phyloP scores from a whole-genome alignment of 768 basidiomycete genomes.

The Dacryopinax spathularia region DNA sequence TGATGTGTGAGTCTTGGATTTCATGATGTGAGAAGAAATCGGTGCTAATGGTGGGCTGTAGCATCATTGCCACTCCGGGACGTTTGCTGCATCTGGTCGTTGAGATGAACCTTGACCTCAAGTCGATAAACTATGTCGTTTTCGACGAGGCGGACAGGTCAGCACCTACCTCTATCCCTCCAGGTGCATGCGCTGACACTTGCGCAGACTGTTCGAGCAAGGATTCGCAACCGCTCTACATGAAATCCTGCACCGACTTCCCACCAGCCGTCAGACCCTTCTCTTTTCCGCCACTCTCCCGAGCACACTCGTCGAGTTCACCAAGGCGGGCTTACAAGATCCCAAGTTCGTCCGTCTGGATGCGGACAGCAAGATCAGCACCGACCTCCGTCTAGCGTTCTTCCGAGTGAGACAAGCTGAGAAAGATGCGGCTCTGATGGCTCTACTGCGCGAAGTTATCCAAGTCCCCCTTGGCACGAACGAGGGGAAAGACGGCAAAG shows the following conservation, averaged over 20 bases:
- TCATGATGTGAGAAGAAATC: background rate
- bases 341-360: conserved; percentile 95
- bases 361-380: conserved; percentile 87
- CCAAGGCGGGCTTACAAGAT: conserved; percentile 88
- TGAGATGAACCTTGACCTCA: conserved; percentile 89
- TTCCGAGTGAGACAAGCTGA: conserved; percentile 83
- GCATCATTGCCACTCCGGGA: conserved; percentile 95
- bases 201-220: conserved; percentile 69
- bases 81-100: conserved; percentile 91
- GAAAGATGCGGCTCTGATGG: conserved; percentile 81
- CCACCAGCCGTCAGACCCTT: conserved; percentile 73
- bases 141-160: conserved; percentile 93
- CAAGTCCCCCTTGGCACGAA: conserved; percentile 48
- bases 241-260: conserved; percentile 83
- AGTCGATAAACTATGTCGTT: conserved; percentile 75
- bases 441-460: conserved; percentile 76
- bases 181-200: background rate
- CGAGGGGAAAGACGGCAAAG: conserved; percentile 17
- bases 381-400: conserved; percentile 88
- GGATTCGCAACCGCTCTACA: conserved; percentile 86
- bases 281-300: conserved; percentile 95
- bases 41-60: conserved; percentile 21
- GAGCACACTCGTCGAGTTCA: conserved; percentile 90
- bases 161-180: conserved; percentile 9
- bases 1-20: conserved; percentile 58